Evolutionary conservation across 2,329 filamentous ascomycete genomes (phyloP).

Genomic region (Blastomyces gilchristii): DNA sequence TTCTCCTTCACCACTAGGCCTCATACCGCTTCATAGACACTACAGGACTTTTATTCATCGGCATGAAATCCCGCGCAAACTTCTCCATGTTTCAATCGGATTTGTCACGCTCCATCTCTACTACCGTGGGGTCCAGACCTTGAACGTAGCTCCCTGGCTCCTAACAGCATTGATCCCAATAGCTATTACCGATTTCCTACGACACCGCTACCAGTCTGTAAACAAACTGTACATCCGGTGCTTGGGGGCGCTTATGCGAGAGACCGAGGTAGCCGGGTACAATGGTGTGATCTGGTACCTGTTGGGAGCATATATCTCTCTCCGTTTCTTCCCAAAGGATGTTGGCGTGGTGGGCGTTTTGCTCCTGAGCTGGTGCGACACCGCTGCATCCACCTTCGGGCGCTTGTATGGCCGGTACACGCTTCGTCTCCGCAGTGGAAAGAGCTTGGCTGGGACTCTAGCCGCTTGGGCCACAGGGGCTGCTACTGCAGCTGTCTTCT

Average conservation of each 20-base stretch:
- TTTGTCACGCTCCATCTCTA: constrained; percentile 88
- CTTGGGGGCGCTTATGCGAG: constrained; percentile 87
- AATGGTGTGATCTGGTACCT: constrained; percentile 98
- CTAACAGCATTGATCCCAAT: constrained; percentile 75
- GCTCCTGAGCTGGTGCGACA: constrained; percentile 95
- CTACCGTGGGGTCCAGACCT: constrained; percentile 63
- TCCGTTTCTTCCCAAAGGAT: constrained; percentile 86
- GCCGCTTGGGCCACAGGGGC: constrained; percentile 77
- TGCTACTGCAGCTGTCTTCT: constrained; percentile 74
- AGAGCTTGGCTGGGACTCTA: constrained; percentile 80
- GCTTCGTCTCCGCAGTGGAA: constrained; percentile 70
- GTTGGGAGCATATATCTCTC: constrained; percentile 74
- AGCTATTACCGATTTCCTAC: constrained; percentile 66
- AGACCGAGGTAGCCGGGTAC: constrained; percentile 86
- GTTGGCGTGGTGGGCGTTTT: constrained; percentile 81
- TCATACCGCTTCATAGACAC: constrained; percentile 89
- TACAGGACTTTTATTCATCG: constrained; percentile 90
- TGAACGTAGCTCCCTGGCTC: constrained; percentile 71
- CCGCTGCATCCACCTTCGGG: constrained; percentile 88
- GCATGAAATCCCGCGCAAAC: constrained; percentile 91
- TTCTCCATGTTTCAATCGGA: constrained; percentile 89
- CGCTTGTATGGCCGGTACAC: constrained; percentile 84
- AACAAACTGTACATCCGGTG: constrained; percentile 79
- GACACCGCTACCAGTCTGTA: constrained; percentile 69
- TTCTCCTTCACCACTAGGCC: constrained; percentile 80